phyloP scores from a whole-genome alignment of 192 early-diverging fungal genomes.

The Backusella macrospora region DNA sequence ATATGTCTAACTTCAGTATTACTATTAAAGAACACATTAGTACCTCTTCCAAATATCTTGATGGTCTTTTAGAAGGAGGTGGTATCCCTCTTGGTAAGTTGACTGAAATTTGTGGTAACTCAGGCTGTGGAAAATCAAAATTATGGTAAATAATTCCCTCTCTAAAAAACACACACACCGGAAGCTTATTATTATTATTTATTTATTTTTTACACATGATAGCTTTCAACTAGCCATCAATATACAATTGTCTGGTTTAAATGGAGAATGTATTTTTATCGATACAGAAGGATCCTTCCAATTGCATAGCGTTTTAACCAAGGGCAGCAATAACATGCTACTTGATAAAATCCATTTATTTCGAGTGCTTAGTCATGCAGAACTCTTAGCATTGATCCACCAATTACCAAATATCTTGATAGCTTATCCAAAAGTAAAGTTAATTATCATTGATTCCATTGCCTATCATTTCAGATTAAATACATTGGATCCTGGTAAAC shows the following conservation, averaged over 20 bases:
- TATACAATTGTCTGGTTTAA: constrained; percentile 19
- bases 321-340: neutral
- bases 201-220: neutral
- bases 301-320: neutral
- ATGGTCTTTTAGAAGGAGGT: constrained; percentile 4
- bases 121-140: constrained; percentile 26
- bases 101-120: constrained; percentile 19
- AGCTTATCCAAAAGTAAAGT: constrained; percentile 1
- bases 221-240: constrained; percentile 28
- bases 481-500: neutral
- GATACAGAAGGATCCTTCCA: constrained; percentile 26
- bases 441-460: constrained; percentile 23
- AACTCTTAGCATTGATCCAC: constrained; percentile 16
- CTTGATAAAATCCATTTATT: constrained; percentile 11
- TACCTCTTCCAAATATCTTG: neutral
- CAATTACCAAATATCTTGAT: neutral
- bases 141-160: constrained; percentile 1
- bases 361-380: constrained; percentile 17
- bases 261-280: constrained; percentile 26
- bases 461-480: constrained; percentile 24
- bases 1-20: too few relatives aligned
- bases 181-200: neutral
- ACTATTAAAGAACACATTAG: neutral
- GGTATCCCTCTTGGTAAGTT: constrained; percentile 12
- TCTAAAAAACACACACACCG: neutral